These are phyloP conservation scores for Arthrobotrys pseudoclavata DNA, from an alignment of 2,329 filamentous ascomycete species.

Conservation along the genomic window DNA sequence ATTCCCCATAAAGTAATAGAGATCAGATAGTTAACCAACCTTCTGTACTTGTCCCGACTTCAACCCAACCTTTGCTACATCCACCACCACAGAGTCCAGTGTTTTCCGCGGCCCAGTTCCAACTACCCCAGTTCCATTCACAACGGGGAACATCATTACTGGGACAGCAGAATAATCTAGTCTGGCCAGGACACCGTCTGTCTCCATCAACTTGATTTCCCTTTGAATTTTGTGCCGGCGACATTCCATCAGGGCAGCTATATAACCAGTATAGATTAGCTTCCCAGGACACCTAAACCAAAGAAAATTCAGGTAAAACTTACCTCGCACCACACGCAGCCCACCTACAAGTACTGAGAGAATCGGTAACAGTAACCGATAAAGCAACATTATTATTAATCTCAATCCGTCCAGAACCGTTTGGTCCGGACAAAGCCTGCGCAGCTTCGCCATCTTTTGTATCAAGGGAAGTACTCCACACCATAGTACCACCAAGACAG, in stretches of 20 bases:
- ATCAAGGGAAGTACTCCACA: constrained; percentile 59
- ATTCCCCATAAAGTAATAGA: not conserved
- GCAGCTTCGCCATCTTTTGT: constrained; percentile 11
- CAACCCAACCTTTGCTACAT: constrained; percentile 18
- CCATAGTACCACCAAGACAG: constrained; percentile 64
- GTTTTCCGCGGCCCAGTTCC: constrained; percentile 21
- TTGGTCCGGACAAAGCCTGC: constrained; percentile 13
- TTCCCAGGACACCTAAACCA: not conserved
- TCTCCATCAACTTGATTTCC: constrained; percentile 20
- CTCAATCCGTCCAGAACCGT: constrained; percentile 19
- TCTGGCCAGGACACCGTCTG: constrained; percentile 9
- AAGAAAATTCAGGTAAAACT: not conserved
- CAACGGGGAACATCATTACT: constrained; percentile 24
- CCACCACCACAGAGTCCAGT: constrained; percentile 17
- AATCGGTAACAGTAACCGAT: constrained; percentile 23
- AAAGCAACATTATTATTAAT: constrained; percentile 25
- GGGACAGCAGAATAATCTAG: constrained; percentile 20
- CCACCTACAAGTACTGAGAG: constrained; percentile 22
- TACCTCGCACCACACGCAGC: constrained; percentile 21
- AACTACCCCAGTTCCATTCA: constrained; percentile 30
- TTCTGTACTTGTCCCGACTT: constrained; percentile 27
- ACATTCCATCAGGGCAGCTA: constrained; percentile 29
- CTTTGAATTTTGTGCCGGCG: constrained; percentile 8
- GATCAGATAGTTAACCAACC: not conserved
- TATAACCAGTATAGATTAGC: not conserved